phyloP scores from a whole-genome alignment of 2,329 filamentous ascomycete genomes.

The Pezicula rhizophila region DNA sequence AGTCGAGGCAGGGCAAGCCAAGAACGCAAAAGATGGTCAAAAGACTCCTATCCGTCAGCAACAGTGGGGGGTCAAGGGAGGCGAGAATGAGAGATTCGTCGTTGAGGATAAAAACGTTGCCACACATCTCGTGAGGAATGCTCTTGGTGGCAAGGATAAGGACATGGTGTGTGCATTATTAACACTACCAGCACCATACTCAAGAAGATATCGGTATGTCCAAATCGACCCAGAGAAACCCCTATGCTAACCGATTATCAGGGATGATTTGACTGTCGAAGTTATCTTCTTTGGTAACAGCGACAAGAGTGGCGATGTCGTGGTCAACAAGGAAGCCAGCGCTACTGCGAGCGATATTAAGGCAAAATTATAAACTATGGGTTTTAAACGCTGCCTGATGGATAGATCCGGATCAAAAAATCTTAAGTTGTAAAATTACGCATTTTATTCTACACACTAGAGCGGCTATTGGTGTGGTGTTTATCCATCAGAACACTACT shows the following conservation, averaged over 20 bases:
- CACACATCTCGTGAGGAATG: conserved; percentile 91
- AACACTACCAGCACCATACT: conserved; percentile 86
- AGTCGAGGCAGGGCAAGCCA: conserved; percentile 59
- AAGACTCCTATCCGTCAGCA: conserved; percentile 80
- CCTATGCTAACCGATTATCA: conserved; percentile 29
- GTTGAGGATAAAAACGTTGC: conserved; percentile 94
- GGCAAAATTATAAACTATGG: conserved; percentile 22
- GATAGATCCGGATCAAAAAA: no score
- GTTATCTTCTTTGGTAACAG: conserved; percentile 96
- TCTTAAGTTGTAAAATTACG: no score
- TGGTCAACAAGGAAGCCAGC: conserved; percentile 81
- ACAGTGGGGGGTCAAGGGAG: conserved; percentile 80
- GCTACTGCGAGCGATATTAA: conserved; percentile 36
- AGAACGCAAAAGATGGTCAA: conserved; percentile 57
- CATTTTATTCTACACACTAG: no score
- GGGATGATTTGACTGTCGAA: conserved; percentile 93
- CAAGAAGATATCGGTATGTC: conserved; percentile 76
- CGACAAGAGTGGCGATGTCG: conserved; percentile 68
- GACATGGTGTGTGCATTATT: conserved; percentile 91
- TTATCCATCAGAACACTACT: no score
- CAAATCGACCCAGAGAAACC: conserved; percentile 2
- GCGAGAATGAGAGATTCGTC: conserved; percentile 75
- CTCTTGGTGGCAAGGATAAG: conserved; percentile 83
- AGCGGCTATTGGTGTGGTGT: no score
- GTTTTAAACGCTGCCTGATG: no score